These are phyloP conservation scores for Syncephalastrum racemosum DNA, from an alignment of 371 early-diverging fungal genomes.

Conservation along the genomic window DNA sequence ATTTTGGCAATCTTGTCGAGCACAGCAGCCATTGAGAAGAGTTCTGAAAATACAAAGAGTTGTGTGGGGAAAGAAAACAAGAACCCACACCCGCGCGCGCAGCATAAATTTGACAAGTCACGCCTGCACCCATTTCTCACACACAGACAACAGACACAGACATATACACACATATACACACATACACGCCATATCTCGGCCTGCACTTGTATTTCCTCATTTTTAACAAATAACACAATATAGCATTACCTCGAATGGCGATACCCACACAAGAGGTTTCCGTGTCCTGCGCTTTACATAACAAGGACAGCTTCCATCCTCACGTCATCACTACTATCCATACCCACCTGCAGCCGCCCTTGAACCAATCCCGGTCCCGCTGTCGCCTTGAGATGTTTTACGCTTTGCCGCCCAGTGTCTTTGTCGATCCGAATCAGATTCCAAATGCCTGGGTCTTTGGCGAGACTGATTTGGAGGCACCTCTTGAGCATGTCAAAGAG, in stretches of 20 bases:
- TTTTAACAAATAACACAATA: no score
- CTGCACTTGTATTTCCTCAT: no score
- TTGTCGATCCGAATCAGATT: conserved; percentile 47
- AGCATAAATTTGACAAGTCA: no score
- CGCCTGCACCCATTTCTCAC: no score
- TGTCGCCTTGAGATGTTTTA: conserved; percentile 40
- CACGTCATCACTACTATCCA: conserved; percentile 29
- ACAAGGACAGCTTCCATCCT: conserved; percentile 36
- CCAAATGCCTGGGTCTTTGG: conserved; percentile 26
- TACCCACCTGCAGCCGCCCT: not conserved
- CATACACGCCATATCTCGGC: no score
- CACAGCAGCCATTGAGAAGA: conserved; percentile 28
- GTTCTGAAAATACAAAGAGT: not conserved
- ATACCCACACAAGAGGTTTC: no score
- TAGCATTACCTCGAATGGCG: no score
- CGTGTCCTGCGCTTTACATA: conserved; percentile 3
- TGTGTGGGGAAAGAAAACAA: no score
- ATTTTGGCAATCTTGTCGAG: conserved; percentile 60
- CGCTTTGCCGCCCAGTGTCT: conserved; percentile 43
- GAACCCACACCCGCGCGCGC: no score
- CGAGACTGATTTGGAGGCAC: conserved; percentile 48
- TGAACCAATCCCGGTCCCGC: conserved; percentile 1
- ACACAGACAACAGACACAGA: no score
- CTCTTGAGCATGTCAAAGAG: conserved; percentile 39
- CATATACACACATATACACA: no score